Percentiles rank a stretch among this genome's conserved stretches.
Evolutionary conservation across 129 eudicot species (phyloP).

Genomic region (Kitagawia praeruptora): DNA sequence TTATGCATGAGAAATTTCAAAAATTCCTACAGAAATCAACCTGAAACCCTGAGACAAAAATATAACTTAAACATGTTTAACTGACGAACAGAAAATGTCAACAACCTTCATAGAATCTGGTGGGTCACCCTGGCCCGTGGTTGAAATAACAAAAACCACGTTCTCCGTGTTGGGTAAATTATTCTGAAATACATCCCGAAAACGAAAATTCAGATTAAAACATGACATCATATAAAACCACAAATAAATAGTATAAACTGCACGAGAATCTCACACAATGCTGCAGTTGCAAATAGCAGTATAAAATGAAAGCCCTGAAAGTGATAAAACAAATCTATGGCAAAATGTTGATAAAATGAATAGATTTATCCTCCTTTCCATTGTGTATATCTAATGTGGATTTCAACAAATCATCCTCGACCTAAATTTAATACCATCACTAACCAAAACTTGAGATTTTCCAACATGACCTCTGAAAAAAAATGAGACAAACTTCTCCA

Average conservation of each 20-base stretch:
- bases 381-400: too few relatives aligned
- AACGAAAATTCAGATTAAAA: not conserved
- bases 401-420: too few relatives aligned
- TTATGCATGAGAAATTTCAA: constrained; percentile 74
- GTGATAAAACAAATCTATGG: too few relatives aligned
- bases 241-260: not conserved
- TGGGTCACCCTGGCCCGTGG: constrained; percentile 90
- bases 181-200: constrained; percentile 31
- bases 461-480: too few relatives aligned
- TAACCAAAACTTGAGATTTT: too few relatives aligned
- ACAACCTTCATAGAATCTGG: constrained; percentile 93
- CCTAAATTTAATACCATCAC: too few relatives aligned
- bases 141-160: constrained; percentile 84
- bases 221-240: not conserved
- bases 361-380: too few relatives aligned
- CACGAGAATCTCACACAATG: not conserved
- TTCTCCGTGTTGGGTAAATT: constrained; percentile 37
- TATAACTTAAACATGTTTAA: not conserved
- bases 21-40: constrained; percentile 42
- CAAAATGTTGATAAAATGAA: too few relatives aligned
- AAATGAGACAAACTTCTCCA: too few relatives aligned
- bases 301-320: too few relatives aligned
- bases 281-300: not conserved
- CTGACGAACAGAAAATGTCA: constrained; percentile 1
- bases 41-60: constrained; percentile 7